Base-by-base conservation (phyloP, 1,284 basidiomycete species). In the Malassezia vespertilionis region DNA sequence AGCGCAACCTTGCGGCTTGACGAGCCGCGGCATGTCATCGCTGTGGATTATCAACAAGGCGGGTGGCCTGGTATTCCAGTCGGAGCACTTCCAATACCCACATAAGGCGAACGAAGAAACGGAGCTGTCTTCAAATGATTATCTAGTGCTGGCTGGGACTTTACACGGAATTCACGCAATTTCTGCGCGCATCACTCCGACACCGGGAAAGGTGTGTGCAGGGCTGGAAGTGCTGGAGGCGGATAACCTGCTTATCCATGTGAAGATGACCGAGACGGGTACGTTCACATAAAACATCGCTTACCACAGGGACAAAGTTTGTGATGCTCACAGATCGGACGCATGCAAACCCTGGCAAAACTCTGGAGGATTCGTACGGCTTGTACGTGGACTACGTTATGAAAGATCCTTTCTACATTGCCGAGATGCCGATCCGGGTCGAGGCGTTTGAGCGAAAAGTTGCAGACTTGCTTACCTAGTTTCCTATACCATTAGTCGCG, bases 11-110 rank as follows among this genome's bases (percentile, higher is more conserved):
- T 4, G 27, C 15, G 1, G 11, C 30, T 10, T 10, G 21, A 21
- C 27, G n/a, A n/a, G n/a, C n/a, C n/a, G n/a, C 27, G 26, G 34
- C 27, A 67, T 66, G 62, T 60, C 65, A 5, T 65, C 64, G 57
- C 78, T 90, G 44, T 88, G 86, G 89, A 84, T 96, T 53, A 95
- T 97, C 70, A 97, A 96, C 75, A 97, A 97, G 75, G 93, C 93
- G 14, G 91, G 91, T 21, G 93, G 91, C 14, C 79, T 97, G 32
- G 84, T 96, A 50, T 97, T 90, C 74, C 85, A 90, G 63, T 79
- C 86, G 51, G 86, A 82, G 63, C 90, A 91, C 69, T 61, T 60
- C 34, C 39, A 43, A 5, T 56, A 57, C 18, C 56, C 58, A 24
- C 46, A 57, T 34, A 44, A 48, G 28, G 36, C 44, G 2, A 57